Base-by-base conservation (phyloP, 768 basidiomycete genomes). In the Boletellus sp. region DNA sequence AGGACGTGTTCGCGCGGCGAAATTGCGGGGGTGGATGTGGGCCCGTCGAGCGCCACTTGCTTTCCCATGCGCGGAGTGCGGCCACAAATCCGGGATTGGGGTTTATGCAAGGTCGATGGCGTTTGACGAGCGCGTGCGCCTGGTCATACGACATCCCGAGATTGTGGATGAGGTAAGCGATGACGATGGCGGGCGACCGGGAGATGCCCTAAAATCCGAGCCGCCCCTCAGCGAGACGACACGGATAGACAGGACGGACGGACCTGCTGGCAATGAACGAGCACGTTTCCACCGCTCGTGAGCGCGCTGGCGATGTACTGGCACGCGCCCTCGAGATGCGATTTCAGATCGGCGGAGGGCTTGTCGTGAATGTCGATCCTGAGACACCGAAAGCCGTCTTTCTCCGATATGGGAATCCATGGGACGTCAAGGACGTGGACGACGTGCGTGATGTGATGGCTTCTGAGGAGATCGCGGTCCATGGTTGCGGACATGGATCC, bases 191-290 rank as follows among this genome's bases (percentile, higher is more conserved):
- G 15, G 85, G 76, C 42, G 81, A 84, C 55, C 87, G 81, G n/a
- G 87, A 90, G 45, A 90, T 75, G 54, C 87, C 87, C 87, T 88
- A 16, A 17, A 20, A 61, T 45, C 48, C 45, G 39, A 49, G 40
- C 16, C 24, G 7, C 40, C 39, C 23, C 2, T 61, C 45, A 64
- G 31, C 28, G 15, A 22, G 42, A 4, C 19, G 35, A 20, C 16
- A 19, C 15, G 2, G 28, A 19, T 41, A 9, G 20, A 16, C 9
- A 47, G 20, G 3, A 5, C 4, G 20, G 10, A 61, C 78, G 58
- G 51, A 88, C 87, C 84, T 90, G 87, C 54, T 90, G 87, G 58
- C 87, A 90, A 63, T 90, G 87, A 1, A 90, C 87, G 50, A 90
- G 75, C 10, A 90, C 81, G 51, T 80, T 85, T 52, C 77, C 67